Percentiles rank a stretch among this genome's conserved stretches.
These are phyloP conservation scores for Arabis alpina DNA, from an alignment of 345 rosid species.

Conservation along the genomic window DNA sequence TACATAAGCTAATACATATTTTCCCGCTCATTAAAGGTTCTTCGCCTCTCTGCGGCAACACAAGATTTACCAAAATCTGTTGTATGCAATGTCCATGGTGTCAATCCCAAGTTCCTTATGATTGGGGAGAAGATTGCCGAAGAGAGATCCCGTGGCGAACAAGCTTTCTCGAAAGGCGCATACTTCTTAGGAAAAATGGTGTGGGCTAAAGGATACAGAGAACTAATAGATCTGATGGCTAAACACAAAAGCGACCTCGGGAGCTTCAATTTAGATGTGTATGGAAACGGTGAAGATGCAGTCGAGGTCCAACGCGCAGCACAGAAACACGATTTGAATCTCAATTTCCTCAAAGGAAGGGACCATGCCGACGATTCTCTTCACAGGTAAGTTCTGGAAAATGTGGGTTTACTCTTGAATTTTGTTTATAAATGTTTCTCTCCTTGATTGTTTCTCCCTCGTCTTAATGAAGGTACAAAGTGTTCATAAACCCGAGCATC, in stretches of 20 bases:
- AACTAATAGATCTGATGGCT: conserved; percentile 82
- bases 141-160: conserved; percentile 86
- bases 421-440: neutral
- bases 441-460: conserved; percentile 5
- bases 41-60: conserved; percentile 96
- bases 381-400: conserved; percentile 62
- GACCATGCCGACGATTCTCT: conserved; percentile 96
- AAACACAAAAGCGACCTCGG: conserved; percentile 79
- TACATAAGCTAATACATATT: conserved; percentile 17
- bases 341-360: conserved; percentile 85
- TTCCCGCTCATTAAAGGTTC: conserved; percentile 57
- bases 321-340: conserved; percentile 65
- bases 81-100: conserved; percentile 97
- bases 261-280: conserved; percentile 87
- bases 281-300: conserved; percentile 97
- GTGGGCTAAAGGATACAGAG: conserved; percentile 99
- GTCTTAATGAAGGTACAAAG: conserved; percentile 79
- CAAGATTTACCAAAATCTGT: conserved; percentile 91
- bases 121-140: conserved; percentile 87
- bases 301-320: conserved; percentile 80
- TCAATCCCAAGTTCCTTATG: conserved; percentile 87
- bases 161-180: conserved; percentile 94
- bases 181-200: conserved; percentile 98
- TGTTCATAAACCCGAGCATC: conserved; percentile 94
- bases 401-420: neutral